phyloP scores from a whole-genome alignment of 176 grass and related monocot genomes.

The Hyparrhenia diplandra region DNA sequence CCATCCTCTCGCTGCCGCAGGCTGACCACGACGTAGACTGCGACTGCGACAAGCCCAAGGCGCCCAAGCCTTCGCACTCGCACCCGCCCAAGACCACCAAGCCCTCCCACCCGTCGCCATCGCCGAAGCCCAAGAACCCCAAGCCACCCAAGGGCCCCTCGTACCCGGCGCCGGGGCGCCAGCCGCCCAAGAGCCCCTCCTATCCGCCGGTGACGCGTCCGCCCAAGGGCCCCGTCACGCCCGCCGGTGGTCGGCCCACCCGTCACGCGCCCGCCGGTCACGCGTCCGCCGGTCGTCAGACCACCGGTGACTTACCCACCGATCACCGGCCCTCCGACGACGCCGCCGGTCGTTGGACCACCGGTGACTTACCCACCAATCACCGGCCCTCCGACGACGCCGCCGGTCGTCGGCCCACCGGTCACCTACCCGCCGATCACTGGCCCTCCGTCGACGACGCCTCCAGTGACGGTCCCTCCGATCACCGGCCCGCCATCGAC shows the following conservation, averaged over 20 bases:
- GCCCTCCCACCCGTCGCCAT: constrained; percentile 32
- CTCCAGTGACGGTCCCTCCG: neutral
- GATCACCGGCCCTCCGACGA: neutral
- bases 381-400: constrained; percentile 20
- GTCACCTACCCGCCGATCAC: neutral
- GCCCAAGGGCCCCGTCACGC: neutral
- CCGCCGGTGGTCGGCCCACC: too few species aligned
- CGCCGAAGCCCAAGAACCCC: constrained; percentile 13
- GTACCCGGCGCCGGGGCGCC: neutral
- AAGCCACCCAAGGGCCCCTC: constrained; percentile 20
- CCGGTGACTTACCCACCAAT: constrained; percentile 11
- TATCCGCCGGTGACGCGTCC: neutral
- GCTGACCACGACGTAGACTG: constrained; percentile 15
- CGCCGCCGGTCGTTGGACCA: constrained; percentile 3
- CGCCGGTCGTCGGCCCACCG: neutral
- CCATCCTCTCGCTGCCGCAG: constrained; percentile 31
- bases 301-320: constrained; percentile 20
- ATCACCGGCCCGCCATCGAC: neutral
- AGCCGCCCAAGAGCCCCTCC: constrained; percentile 32
- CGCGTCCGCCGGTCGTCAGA: neutral
- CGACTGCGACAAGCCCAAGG: constrained; percentile 44
- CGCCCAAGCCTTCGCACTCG: constrained; percentile 36
- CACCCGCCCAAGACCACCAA: constrained; percentile 50
- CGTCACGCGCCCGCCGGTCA: neutral
- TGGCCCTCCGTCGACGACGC: constrained; percentile 7